Evolutionary conservation across 495 filamentous ascomycete species (phyloP), one percentile per base, ranked within the genome.

Genomic region (Trichocladium antarcticum): DNA sequence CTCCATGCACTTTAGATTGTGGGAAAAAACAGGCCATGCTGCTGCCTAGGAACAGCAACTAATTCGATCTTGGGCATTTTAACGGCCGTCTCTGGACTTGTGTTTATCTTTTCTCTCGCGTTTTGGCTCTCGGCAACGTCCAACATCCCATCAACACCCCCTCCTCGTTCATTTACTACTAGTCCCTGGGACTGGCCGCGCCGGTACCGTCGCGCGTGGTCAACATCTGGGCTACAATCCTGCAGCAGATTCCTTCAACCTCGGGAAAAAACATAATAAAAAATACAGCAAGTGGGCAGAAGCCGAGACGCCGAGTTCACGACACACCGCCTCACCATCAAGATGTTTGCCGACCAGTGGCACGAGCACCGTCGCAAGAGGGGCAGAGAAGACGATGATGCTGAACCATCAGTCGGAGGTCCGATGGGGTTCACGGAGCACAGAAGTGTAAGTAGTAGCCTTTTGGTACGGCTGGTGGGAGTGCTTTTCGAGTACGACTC

Each of bases 361-460:
- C 54, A 57, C 35, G 57, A 61, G 14, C 49, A 45, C 6, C 45
- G 48, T 15, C 60, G 61, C 27, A 69, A 69, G 53, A 42, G 66
- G 20, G 37, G 45, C 21, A 50, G 63, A 21, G 66, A 69, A 34
- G 64, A 66, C 14, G 66, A 67, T 4, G 54, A 53, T 31, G 57
- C 51, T 8, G 64, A 61, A 17, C 38, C 58, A 14, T 32, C 50
- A 8, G 56, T 50, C 36, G 55, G 58, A 14, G 55, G 58, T n/a
- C 61, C 56, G 16, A 44, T 67, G 6, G 65, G 71, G 38, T 73
- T 73, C 43, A 68, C 68, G 0, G 71, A 74, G 54, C 72, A 75
- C 53, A 63, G 71, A 46, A 70, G 63, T 54, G 72, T 74, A 51
- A 65, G 69, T 61, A n/a, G 17, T 37, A 36, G 37, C 36, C 34